Percentiles rank a stretch among this genome's conserved stretches.
phyloP scores from a whole-genome alignment of 768 basidiomycete species.

The Rubroboletus satanas region DNA sequence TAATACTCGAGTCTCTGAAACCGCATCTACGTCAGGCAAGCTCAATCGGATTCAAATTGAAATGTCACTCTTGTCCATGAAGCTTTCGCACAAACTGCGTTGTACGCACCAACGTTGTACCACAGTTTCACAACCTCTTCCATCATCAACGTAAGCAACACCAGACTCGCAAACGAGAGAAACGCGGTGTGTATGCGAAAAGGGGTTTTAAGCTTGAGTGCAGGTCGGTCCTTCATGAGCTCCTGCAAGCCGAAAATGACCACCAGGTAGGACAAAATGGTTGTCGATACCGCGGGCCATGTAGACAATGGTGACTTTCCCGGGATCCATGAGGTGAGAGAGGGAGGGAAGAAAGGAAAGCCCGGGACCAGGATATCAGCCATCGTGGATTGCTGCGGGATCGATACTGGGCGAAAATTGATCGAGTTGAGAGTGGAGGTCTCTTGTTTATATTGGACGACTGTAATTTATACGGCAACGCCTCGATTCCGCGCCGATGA shows the following conservation, averaged over 20 bases:
- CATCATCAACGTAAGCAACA: constrained; percentile 74
- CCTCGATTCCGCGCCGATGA: too few species aligned
- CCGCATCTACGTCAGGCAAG: background rate
- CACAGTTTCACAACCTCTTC: constrained; percentile 81
- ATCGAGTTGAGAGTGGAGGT: background rate
- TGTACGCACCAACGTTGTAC: constrained; percentile 67
- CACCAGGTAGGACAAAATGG: constrained; percentile 74
- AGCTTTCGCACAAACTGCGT: constrained; percentile 63
- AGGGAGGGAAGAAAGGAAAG: constrained; percentile 41
- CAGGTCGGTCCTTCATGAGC: constrained; percentile 71
- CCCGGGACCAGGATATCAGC: background rate
- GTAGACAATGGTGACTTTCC: constrained; percentile 83
- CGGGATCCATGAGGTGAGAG: constrained; percentile 61
- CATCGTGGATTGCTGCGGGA: constrained; percentile 1
- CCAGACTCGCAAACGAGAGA: constrained; percentile 73
- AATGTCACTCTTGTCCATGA: constrained; percentile 82
- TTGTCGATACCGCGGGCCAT: constrained; percentile 55
- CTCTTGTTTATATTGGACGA: too few species aligned
- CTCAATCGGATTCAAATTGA: background rate
- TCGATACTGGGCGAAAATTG: background rate
- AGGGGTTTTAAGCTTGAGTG: constrained; percentile 65
- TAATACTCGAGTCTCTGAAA: constrained; percentile 82
- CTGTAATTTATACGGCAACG: too few species aligned
- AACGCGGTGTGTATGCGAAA: constrained; percentile 87
- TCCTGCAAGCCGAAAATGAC: constrained; percentile 79